Base-by-base conservation (phyloP, 2,329 filamentous ascomycete genomes). In the Colletotrichum tanaceti region DNA sequence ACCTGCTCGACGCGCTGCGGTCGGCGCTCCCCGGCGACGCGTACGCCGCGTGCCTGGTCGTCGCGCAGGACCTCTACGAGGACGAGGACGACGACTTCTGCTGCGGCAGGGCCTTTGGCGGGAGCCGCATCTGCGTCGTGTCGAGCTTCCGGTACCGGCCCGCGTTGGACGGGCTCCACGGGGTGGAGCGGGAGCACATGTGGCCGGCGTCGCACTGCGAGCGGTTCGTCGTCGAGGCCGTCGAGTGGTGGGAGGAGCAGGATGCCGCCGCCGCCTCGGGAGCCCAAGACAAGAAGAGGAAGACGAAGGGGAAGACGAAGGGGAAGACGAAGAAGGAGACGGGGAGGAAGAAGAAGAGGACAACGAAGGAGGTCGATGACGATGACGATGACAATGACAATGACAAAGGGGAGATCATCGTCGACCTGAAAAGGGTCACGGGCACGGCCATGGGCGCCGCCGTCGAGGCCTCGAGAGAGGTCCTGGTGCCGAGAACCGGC, bases 161-260 rank as follows among this genome's bases (percentile, higher is more conserved):
- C 0, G 64, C 71, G 0, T 77, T 89, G 24, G 82, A 84, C 18
- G 73, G 79, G 4, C 67, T 76, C 2, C 80, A 76, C 0, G 72
- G 68, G 1, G 75, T 81, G 4, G 80, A 88, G 46, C 72, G 77
- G 18, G 73, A 74, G 1, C 90, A 93, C 75, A 83, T 84, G 70
- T 93, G 90, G 90, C 90, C 90, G 0, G 81, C 84, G 4, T 87
- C 85, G 6, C 90, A 92, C 75, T 92, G 89, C 72, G 79, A 77
- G 44, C 71, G 71, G 0, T 90, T 86, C 68, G 76, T 89, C 0
- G 78, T 85, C 2, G 65, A 65, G 0, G 71, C 81, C 13, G 84
- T 81, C 4, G 71, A 49, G n/a, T 46, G 50, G 22, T 53, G n/a
- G 20, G 41, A 32, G 14, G 46, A 55, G 6, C 43, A 71, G 0